Base-by-base conservation (phyloP, 768 basidiomycete species). In the Hygrocybe punicea region DNA sequence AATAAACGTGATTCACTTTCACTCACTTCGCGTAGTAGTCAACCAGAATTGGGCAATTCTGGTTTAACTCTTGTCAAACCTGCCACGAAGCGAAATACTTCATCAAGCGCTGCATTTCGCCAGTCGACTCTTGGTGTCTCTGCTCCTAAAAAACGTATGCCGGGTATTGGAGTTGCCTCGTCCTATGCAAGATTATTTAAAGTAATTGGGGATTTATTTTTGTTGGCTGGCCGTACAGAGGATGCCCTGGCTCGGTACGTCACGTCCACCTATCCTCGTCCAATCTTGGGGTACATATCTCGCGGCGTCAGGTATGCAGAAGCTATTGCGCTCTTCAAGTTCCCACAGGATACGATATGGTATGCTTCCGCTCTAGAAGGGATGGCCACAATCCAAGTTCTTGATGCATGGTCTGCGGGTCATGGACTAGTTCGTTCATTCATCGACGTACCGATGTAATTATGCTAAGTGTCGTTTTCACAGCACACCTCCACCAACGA, bases 311-410 rank as follows among this genome's bases (percentile, higher is more conserved):
- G 91, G 84, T 98, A 93, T 71, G 82, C 84, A 52, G 94, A 98
- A 75, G 88, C 93, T 11, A 73, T 93, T 16, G 80, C 80, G 33
- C 68, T 90, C n/a, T 85, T 93, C 63, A 90, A 87, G 69, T 76
- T 77, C 1, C 79, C 84, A 7, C 83, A 84, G 55, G 96, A 98
- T 69, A 72, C 81, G 21, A 77, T 89, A 24, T 99, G 96, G 96
- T 89, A 94, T 68, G 96, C 92, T 0, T 85, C 88, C 11, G 85
- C 87, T 0, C 75, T 92, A 45, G 97, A 99, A 74, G 92, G 93
- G 4, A 70, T 94, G 63, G 90, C 89, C 2, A 89, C 89, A 2
- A 77, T 88, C 25, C 78, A 84, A 8, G 77, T 96, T 10, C 77
- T 97, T 17, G 93, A 96, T 57, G 86, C 88, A 7, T 98, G 93